Evolutionary conservation across 2,329 filamentous ascomycete genomes (phyloP), one percentile per base, ranked within the genome.

Genomic region (Sphaerulina musiva): DNA sequence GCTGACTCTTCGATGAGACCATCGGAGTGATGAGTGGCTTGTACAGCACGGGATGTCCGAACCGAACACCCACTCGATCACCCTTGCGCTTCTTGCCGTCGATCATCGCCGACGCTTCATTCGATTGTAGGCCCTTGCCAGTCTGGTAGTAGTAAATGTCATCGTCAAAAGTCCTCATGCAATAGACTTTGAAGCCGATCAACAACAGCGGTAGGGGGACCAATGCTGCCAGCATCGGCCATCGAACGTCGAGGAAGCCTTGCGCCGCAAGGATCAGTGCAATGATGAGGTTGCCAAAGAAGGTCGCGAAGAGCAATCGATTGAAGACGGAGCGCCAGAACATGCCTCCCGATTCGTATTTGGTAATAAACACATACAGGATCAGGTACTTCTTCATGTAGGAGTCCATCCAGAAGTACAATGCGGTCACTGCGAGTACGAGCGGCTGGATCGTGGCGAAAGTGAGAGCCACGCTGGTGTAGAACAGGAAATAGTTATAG

Each of bases 401-500:
- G 4, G 85, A 84, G 69, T 98, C 93, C 48, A 98, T 76, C 48
- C 77, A 75, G 70, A 97, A 97, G 77, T 96, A 98, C 31, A 96
- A 73, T 1, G 91, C 90, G 0, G 88, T 89, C 39, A 95, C 87
- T 0, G 88, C 84, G 6, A 98, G 78, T 1, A 93, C 86, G 23
- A 97, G 78, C 0, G 93, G 93, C 70, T 97, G 93, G 49, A 97
- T 78, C 1, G 84, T 83, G 1, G 86, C 84, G 66, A 93, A 96
- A 64, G 85, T 89, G 12, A 98, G 77, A 0, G 89, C 86, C 32
- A 97, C 87, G 0, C 92, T 96, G 23, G 87, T 79, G 74, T 97
- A 98, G 73, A 89, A 98, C 31, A 97, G 77, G 72, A 96, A 96
- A 70, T 95, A 97, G 71, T 96, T 97, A 79, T 96, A 98, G 74